Conservation (phyloP, 148 eudicot genomes). For the Silene uniflora region DNA sequence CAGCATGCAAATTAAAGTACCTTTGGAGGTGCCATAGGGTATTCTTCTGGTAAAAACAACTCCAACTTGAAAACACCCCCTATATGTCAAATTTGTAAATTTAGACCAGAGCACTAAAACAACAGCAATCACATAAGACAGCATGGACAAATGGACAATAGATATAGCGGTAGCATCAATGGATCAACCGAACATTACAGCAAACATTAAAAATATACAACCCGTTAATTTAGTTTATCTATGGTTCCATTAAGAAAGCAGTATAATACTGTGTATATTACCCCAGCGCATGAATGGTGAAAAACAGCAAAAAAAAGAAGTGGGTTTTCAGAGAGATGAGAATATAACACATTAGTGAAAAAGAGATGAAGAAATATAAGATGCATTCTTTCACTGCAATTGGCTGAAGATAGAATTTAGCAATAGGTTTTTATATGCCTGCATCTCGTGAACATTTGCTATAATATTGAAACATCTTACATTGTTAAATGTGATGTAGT, state of each 20-base stretch:
- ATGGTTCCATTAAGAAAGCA: background rate
- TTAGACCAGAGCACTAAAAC: background rate
- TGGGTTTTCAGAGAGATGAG: background rate
- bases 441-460: background rate
- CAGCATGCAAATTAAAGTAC: slow-evolving; percentile 28
- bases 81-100: slow-evolving; percentile 27
- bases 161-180: background rate
- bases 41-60: slow-evolving; percentile 95
- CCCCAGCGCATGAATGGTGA: background rate
- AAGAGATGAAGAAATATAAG: background rate
- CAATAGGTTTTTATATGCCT: background rate
- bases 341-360: background rate
- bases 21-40: slow-evolving; percentile 99
- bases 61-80: slow-evolving; percentile 99
- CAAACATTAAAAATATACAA: background rate
- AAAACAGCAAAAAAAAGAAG: background rate
- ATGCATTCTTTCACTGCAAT: background rate
- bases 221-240: background rate
- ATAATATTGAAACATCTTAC: background rate
- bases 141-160: background rate
- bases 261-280: background rate
- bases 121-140: background rate
- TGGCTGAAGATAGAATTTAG: background rate
- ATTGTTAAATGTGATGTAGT: background rate
- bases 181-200: background rate